Conservation (phyloP, 2,329 filamentous ascomycete genomes). For the Hymenoscyphus infarciens region DNA sequence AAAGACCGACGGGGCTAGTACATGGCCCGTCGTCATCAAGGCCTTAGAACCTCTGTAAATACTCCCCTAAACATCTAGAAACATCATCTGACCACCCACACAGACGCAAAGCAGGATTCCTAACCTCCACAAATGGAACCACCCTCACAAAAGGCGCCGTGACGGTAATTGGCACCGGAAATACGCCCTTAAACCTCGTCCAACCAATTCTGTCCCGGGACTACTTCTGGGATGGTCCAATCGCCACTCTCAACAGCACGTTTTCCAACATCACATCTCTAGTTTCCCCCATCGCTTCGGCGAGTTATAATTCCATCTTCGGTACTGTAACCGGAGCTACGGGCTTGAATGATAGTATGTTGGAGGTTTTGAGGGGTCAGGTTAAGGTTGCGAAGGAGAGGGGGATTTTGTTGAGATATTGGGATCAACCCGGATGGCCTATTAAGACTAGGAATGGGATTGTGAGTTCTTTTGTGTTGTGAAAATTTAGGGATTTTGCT, state of each 20-base stretch:
- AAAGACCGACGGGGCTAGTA: conserved; percentile 54
- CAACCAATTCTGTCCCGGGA: conserved; percentile 43
- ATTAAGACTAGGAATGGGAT: conserved; percentile 46
- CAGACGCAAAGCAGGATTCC: conserved; percentile 34
- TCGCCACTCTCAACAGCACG: conserved; percentile 27
- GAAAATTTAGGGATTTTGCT: not conserved
- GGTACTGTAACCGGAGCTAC: conserved; percentile 45
- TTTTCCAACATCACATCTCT: conserved; percentile 31
- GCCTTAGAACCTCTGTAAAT: conserved; percentile 56
- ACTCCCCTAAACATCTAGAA: conserved; percentile 33
- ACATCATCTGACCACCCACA: conserved; percentile 13
- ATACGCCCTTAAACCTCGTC: conserved; percentile 47
- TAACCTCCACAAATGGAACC: conserved; percentile 25
- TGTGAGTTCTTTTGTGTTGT: not conserved
- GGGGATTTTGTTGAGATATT: conserved; percentile 53
- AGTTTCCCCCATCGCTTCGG: conserved; percentile 45
- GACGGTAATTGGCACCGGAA: conserved; percentile 33
- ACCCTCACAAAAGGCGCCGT: conserved; percentile 26
- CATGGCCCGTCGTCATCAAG: conserved; percentile 53
- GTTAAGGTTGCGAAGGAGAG: conserved; percentile 45
- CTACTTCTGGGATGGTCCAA: conserved; percentile 56
- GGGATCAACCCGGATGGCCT: conserved; percentile 57
- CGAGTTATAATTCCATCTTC: conserved; percentile 51
- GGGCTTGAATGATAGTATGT: conserved; percentile 44
- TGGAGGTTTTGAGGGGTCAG: conserved; percentile 42